Conservation (phyloP, 345 rosid species). For the Trapa incisa region DNA sequence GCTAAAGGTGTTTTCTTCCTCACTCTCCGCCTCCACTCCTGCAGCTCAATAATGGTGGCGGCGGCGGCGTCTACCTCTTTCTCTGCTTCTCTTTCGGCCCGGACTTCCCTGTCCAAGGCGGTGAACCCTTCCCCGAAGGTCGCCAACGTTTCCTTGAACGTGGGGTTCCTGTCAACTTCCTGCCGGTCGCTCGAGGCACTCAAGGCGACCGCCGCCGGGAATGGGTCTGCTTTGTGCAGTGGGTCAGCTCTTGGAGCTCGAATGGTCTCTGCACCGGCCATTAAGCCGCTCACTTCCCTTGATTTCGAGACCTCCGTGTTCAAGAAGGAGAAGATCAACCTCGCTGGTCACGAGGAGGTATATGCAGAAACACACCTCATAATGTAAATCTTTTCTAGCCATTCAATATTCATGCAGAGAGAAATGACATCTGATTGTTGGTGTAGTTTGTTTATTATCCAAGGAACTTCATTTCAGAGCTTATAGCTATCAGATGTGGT, state of each 20-base stretch:
- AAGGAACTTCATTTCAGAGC: not conserved
- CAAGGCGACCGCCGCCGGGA: slow-evolving; percentile 17
- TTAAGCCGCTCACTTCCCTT: slow-evolving; percentile 22
- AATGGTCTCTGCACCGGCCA: slow-evolving; percentile 33
- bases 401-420: too few relatives aligned
- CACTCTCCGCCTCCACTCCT: not conserved
- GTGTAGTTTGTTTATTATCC: too few relatives aligned
- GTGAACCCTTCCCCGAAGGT: slow-evolving; percentile 11
- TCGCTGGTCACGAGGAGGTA: slow-evolving; percentile 79
- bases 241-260: slow-evolving; percentile 38
- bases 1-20: not conserved
- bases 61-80: slow-evolving; percentile 34
- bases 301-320: slow-evolving; percentile 71
- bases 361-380: not conserved
- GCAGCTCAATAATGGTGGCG: not conserved
- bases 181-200: slow-evolving; percentile 27
- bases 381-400: too few relatives aligned
- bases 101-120: slow-evolving; percentile 16
- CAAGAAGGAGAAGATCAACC: slow-evolving; percentile 67
- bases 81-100: slow-evolving; percentile 22
- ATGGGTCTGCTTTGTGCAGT: slow-evolving; percentile 8
- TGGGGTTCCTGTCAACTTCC: slow-evolving; percentile 31
- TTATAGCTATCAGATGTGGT: not conserved
- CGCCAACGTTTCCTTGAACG: slow-evolving; percentile 10
- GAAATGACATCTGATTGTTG: too few relatives aligned